phyloP scores from a whole-genome alignment of 148 eudicot species.

The Polygonum maritimum region DNA sequence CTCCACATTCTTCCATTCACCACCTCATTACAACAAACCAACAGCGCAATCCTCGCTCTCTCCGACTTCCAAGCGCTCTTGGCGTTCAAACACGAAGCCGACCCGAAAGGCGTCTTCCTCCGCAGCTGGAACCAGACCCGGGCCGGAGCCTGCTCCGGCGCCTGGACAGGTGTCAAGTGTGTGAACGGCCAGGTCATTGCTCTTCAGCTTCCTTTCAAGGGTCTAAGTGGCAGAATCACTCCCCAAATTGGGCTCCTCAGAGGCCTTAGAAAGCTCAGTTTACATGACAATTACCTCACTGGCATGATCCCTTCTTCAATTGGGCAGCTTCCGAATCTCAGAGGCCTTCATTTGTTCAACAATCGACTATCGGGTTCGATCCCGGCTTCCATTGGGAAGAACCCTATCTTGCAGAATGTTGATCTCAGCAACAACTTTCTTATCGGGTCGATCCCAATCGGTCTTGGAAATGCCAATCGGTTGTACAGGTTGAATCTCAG shows the following conservation, averaged over 20 bases:
- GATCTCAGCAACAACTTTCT: constrained; percentile 71
- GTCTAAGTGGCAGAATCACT: constrained; percentile 52
- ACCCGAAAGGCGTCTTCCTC: constrained; percentile 32
- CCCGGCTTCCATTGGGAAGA: constrained; percentile 51
- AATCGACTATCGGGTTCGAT: constrained; percentile 67
- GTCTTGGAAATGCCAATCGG: constrained; percentile 43
- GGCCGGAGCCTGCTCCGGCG: constrained; percentile 53
- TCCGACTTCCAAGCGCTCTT: constrained; percentile 47
- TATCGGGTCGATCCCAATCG: constrained; percentile 45
- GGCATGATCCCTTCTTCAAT: constrained; percentile 65
- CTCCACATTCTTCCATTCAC: constrained; percentile 8
- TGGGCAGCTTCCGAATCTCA: constrained; percentile 60
- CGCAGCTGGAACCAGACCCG: constrained; percentile 53
- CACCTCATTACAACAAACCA: constrained; percentile 21
- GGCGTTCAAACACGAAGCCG: constrained; percentile 47
- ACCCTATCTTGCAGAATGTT: constrained; percentile 39
- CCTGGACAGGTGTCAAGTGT: constrained; percentile 78
- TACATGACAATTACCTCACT: constrained; percentile 64
- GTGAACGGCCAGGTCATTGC: constrained; percentile 47
- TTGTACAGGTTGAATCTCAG: constrained; percentile 67
- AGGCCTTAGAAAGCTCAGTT: constrained; percentile 50
- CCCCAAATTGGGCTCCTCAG: constrained; percentile 50
- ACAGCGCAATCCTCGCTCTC: constrained; percentile 29
- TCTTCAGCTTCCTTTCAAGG: constrained; percentile 68
- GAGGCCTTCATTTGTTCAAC: constrained; percentile 71